These are phyloP conservation scores for Cucumis melo DNA, from an alignment of 306 rosid genomes.

Conservation along the genomic window DNA sequence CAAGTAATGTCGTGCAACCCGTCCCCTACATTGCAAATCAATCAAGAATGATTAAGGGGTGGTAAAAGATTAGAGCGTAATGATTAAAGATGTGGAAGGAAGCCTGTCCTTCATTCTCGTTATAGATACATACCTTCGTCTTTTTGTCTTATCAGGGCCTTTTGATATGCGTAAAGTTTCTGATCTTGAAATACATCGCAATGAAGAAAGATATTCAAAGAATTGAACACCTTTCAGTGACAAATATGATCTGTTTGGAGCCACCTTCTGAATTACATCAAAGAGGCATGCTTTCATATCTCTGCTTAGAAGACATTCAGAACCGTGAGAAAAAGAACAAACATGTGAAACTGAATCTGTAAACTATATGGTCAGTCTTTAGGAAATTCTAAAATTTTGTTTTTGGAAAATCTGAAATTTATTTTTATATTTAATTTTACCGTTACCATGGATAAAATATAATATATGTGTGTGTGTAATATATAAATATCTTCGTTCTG, in stretches of 20 bases:
- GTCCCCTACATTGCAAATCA: constrained; percentile 33
- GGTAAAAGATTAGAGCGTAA: neutral
- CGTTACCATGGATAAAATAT: neutral
- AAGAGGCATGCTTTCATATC: constrained; percentile 28
- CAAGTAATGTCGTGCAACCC: constrained; percentile 57
- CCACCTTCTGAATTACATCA: constrained; percentile 30
- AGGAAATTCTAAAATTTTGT: neutral
- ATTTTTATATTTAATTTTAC: neutral
- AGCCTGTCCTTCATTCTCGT: neutral
- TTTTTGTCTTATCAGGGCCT: constrained; percentile 24
- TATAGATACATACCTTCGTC: constrained; percentile 38
- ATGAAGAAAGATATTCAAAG: constrained; percentile 56
- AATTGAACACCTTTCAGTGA: constrained; percentile 33
- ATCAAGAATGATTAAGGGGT: constrained; percentile 3
- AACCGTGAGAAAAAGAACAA: neutral
- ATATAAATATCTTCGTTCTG: no score
- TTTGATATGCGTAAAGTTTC: constrained; percentile 50
- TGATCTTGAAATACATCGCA: constrained; percentile 55
- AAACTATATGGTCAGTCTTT: neutral
- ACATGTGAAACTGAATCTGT: neutral
- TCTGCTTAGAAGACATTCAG: constrained; percentile 23
- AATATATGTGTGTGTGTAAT: no score
- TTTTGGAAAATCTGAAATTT: neutral
- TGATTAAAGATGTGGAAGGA: constrained; percentile 6
- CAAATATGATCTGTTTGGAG: constrained; percentile 38